Percentiles rank a stretch among this genome's conserved stretches.
Evolutionary conservation across 257 asterid species (phyloP).

Genomic region (Solanum lycopersicoides): DNA sequence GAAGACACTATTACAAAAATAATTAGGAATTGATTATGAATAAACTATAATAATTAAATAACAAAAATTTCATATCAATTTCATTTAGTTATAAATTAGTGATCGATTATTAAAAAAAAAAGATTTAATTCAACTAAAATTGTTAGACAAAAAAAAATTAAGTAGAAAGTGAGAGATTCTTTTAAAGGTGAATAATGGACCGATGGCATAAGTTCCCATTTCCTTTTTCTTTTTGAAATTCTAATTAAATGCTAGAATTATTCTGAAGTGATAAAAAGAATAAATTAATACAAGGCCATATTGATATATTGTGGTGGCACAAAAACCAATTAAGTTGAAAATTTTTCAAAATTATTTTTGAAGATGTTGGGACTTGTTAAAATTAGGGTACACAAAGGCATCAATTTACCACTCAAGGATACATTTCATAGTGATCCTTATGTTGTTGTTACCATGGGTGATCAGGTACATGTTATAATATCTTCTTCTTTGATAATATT

Average conservation of each 20-base stretch:
- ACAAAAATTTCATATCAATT: too few relatives aligned
- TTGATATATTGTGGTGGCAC: background rate
- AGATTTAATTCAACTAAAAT: too few relatives aligned
- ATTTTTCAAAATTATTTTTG: background rate
- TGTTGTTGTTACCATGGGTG: slow-evolving; percentile 44
- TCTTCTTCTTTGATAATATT: background rate
- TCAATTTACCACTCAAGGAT: slow-evolving; percentile 76
- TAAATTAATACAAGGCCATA: background rate
- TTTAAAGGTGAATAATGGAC: background rate
- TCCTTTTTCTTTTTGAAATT: background rate
- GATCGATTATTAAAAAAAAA: too few relatives aligned
- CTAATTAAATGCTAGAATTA: background rate
- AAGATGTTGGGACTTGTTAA: slow-evolving; percentile 46
- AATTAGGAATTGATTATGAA: too few relatives aligned
- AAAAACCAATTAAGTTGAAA: background rate
- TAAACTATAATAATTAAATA: too few relatives aligned
- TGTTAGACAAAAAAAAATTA: too few relatives aligned
- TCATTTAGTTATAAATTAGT: too few relatives aligned
- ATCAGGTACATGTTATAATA: slow-evolving; percentile 29
- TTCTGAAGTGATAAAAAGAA: background rate
- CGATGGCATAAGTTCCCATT: background rate
- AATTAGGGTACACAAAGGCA: slow-evolving; percentile 51
- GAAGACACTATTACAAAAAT: background rate
- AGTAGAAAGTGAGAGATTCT: background rate
- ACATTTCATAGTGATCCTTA: slow-evolving; percentile 72